These are phyloP conservation scores for Schizonepeta tenuifolia DNA, from an alignment of 257 asterid genomes.

Conservation along the genomic window DNA sequence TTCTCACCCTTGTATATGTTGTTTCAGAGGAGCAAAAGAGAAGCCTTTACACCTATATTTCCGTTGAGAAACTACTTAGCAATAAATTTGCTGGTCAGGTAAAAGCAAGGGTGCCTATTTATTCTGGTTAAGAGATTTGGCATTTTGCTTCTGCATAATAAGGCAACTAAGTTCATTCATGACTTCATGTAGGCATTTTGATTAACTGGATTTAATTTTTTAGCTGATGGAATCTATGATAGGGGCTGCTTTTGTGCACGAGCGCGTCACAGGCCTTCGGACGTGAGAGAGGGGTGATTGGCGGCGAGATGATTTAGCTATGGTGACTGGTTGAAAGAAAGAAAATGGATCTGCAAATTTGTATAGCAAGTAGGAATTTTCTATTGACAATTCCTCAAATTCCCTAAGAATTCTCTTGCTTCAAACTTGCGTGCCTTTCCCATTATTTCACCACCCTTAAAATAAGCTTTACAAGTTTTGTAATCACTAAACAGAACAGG, in stretches of 20 bases:
- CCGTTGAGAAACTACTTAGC: slow-evolving; percentile 76
- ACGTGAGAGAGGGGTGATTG: not conserved
- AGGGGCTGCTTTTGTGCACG: not conserved
- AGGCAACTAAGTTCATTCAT: not conserved
- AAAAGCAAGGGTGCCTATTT: slow-evolving; percentile 21
- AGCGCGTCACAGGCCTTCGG: not conserved
- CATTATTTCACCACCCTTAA: too few relatives aligned
- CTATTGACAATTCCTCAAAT: not conserved
- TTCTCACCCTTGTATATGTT: not conserved
- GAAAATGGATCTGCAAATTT: too few relatives aligned
- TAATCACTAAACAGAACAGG: too few relatives aligned
- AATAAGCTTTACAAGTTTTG: too few relatives aligned
- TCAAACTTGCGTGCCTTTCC: too few relatives aligned
- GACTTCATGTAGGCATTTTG: slow-evolving; percentile 21
- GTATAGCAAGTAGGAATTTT: not conserved
- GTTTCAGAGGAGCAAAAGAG: slow-evolving; percentile 44
- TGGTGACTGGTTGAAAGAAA: not conserved
- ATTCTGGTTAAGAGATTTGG: slow-evolving; percentile 14
- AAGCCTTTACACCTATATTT: slow-evolving; percentile 45
- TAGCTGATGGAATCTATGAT: slow-evolving; percentile 74
- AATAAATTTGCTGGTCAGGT: slow-evolving; percentile 92
- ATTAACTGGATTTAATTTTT: slow-evolving; percentile 29
- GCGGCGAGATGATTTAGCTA: not conserved
- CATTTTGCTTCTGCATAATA: too few relatives aligned
- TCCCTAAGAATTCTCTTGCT: not conserved